Percentiles rank a stretch among this genome's conserved stretches.
Evolutionary conservation across 768 basidiomycete species (phyloP).

Genomic region (Leccinum fibrillosum): DNA sequence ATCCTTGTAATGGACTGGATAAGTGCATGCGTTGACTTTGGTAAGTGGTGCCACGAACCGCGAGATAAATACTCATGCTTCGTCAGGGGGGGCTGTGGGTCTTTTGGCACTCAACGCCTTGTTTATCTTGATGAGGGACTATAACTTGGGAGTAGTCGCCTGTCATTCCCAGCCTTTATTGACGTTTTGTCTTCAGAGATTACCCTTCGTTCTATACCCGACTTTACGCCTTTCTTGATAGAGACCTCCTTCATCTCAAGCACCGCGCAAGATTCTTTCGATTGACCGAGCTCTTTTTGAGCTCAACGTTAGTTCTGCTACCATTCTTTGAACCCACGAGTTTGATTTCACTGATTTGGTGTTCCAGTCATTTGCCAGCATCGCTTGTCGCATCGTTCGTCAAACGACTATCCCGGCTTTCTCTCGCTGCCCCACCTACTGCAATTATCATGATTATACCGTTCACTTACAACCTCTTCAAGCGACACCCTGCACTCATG

Average conservation of each 20-base stretch:
- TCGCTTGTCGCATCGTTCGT: conserved; percentile 93
- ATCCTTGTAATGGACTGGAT: conserved; percentile 92
- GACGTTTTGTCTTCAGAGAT: conserved; percentile 52
- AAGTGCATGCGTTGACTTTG: conserved; percentile 76
- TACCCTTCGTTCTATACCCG: conserved; percentile 94
- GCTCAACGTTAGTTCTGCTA: conserved; percentile 72
- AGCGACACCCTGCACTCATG: conserved; percentile 90
- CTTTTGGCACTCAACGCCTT: conserved; percentile 89
- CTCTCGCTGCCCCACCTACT: conserved; percentile 82
- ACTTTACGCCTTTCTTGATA: conserved; percentile 86
- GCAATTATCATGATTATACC: conserved; percentile 90
- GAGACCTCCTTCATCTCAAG: conserved; percentile 85
- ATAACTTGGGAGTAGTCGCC: conserved; percentile 72
- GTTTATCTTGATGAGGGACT: conserved; percentile 86
- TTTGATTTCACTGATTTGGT: conserved; percentile 1
- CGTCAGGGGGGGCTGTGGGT: conserved; percentile 74
- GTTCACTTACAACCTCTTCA: conserved; percentile 92
- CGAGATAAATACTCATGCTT: neutral
- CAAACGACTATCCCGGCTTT: conserved; percentile 84
- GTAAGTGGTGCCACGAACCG: conserved; percentile 36
- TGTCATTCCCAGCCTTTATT: neutral
- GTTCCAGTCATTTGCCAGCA: conserved; percentile 75
- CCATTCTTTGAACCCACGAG: neutral
- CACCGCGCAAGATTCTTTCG: conserved; percentile 95
- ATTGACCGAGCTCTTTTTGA: conserved; percentile 84